Conservation (phyloP, 192 early-diverging fungal species). For the Podila clonocystis region DNA sequence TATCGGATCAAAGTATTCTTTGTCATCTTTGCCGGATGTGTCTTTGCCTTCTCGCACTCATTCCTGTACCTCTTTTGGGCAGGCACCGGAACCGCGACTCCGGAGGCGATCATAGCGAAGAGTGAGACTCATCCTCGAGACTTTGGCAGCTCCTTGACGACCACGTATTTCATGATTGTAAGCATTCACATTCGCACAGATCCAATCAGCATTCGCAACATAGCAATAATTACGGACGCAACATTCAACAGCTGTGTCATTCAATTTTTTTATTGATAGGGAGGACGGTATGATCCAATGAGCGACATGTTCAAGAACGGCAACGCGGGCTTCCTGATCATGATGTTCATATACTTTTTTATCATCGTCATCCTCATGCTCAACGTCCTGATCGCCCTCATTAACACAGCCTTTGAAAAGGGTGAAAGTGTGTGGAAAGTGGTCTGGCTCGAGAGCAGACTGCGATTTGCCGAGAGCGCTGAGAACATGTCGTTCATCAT, state of each 20-base stretch:
- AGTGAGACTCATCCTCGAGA: background rate
- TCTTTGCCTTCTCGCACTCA: background rate
- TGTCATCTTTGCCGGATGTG: background rate
- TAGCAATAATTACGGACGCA: background rate
- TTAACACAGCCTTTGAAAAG: slow-evolving; percentile 27
- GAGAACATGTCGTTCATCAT: slow-evolving; percentile 40
- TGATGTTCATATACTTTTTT: slow-evolving; percentile 24
- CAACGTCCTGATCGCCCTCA: slow-evolving; percentile 36
- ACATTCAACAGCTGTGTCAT: background rate
- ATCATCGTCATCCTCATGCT: slow-evolving; percentile 29
- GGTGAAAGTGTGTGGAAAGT: slow-evolving; percentile 33
- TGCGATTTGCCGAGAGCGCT: slow-evolving; percentile 31
- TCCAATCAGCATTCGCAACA: background rate
- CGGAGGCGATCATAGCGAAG: background rate
- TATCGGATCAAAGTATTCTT: background rate
- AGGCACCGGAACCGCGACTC: background rate
- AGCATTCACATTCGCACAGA: background rate
- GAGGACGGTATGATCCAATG: slow-evolving; percentile 28
- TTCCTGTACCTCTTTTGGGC: slow-evolving; percentile 1
- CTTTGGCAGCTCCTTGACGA: background rate
- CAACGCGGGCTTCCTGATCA: slow-evolving; percentile 6
- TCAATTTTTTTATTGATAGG: background rate
- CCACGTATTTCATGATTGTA: background rate
- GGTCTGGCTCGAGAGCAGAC: slow-evolving; percentile 23
- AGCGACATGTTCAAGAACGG: background rate